Evolutionary conservation across 495 filamentous ascomycete species (phyloP), one percentile per base, ranked within the genome.

Genomic region (Annulohypoxylon stygium): DNA sequence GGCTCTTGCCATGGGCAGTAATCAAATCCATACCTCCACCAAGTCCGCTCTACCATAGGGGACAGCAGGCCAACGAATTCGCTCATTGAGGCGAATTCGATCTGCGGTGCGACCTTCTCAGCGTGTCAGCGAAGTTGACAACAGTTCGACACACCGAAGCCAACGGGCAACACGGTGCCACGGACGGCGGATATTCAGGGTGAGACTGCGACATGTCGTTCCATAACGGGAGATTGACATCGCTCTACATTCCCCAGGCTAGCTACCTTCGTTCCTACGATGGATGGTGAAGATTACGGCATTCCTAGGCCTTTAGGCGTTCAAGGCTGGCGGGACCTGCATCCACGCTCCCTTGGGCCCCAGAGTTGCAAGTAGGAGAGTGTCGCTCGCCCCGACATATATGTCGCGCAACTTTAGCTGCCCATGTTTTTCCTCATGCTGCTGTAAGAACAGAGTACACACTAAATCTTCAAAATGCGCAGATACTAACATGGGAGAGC

Each of bases 141-240:
- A 62, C 61, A 70, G 67, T 39, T 74, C 67, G 51, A 63, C 62
- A 54, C 67, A 65, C 72, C 67, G 72, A 74, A 54, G 70, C 72
- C 60, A 64, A 67, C 67, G 67, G 57, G 72, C 61, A 55, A 37
- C 67, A 70, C 67, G 48, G 67, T 70, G 59, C 39, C 57, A 74
- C 71, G 45, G 51, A 20, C 48, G 16, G 51, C 50, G 61, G 70
- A 60, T 74, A 47, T 62, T 55, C n/a, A 63, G 30, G 63, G 72
- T 74, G 34, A 70, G 63, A 70, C 72, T 36, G 72, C 63, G 63
- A 70, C 67, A 74, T 69, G 47, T 63, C 72, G 72, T 70, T 70
- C 71, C 71, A 74, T 69, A 62, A 63, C 62, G 66, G 64, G 62
- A 74, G 66, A 69, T 74, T 74, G 61, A 58, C 57, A 74, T 57